Base-by-base conservation (phyloP, 768 basidiomycete genomes). In the Rhodosporidiobolus sp. region DNA sequence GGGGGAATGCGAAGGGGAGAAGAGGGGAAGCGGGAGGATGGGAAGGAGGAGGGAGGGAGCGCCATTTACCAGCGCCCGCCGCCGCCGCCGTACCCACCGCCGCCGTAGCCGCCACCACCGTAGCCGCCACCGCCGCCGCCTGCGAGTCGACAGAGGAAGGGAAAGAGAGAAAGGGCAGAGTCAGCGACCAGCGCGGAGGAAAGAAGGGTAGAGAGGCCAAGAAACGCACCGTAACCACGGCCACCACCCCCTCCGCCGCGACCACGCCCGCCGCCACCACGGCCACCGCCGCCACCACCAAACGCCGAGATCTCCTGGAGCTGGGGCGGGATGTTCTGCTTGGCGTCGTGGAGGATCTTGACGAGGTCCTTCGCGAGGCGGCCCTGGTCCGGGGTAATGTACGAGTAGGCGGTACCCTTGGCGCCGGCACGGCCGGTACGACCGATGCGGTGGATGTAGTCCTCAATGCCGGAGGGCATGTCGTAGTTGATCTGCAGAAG, bases 391-490 rank as follows among this genome's bases (percentile, higher is more conserved):
- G 94, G 91, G 57, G 93, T 96, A 83, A 98, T 94, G 85, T 93
- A 98, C 12, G 94, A 95, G 83, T 91, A 63, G 78, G 82, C 72
- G 73, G 77, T 80, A 54, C 78, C 79, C 63, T 67, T 81, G 34
- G 77, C 69, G 61, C 94, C 94, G 75, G 95, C 96, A 81, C 95
- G 93, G 75, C 95, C 96, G 58, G 83, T 83, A 70, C 83, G 82
- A 74, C 83, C 83, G 79, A 99, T 99, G 77, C 95, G 92, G 83
- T 99, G 95, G 72, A 97, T 93, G 82, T 98, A 98, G 62, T 77
- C 76, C 60, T 77, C 77, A 48, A 79, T 75, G 12, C 62, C 57
- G 83, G 96, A 96, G 1, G 94, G 94, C 85, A 98, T 96, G 81
- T 97, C 94, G 81, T 91, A 94, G 83, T 94, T 94, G 93, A 77